These are phyloP conservation scores for Moricandia arvensis DNA, from an alignment of 345 rosid species.

Conservation along the genomic window DNA sequence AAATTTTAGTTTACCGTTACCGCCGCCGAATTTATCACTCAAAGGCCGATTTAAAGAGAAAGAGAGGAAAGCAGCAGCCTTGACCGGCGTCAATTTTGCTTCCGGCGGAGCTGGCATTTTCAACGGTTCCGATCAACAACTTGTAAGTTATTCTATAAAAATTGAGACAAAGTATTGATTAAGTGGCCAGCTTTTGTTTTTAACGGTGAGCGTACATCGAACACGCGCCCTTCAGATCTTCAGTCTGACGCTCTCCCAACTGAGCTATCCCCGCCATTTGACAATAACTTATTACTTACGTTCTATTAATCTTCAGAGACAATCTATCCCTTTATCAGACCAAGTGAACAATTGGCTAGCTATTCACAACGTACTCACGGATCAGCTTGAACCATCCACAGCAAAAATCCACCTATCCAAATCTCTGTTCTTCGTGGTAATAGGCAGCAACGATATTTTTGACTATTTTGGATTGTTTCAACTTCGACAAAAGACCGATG, in stretches of 20 bases:
- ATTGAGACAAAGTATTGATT: slow-evolving; percentile 1
- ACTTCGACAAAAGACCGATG: slow-evolving; percentile 37
- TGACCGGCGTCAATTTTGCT: slow-evolving; percentile 59
- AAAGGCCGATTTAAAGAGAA: neutral
- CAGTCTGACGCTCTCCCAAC: slow-evolving; percentile 96
- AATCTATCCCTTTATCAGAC: slow-evolving; percentile 44
- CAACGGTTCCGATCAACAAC: neutral
- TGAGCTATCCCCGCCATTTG: slow-evolving; percentile 5
- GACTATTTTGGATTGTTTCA: slow-evolving; percentile 45
- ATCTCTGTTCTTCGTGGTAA: slow-evolving; percentile 51
- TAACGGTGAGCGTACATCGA: slow-evolving; percentile 78
- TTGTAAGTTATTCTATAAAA: neutral
- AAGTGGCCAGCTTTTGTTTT: neutral
- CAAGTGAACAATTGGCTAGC: slow-evolving; percentile 53
- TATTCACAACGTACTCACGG: slow-evolving; percentile 18
- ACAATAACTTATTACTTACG: neutral
- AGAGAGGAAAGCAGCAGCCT: slow-evolving; percentile 20
- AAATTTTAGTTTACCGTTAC: slow-evolving; percentile 54
- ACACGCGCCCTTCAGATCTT: slow-evolving; percentile 98
- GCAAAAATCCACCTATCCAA: slow-evolving; percentile 45
- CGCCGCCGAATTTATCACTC: slow-evolving; percentile 55
- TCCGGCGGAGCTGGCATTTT: slow-evolving; percentile 70
- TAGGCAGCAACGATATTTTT: slow-evolving; percentile 70
- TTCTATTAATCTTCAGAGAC: slow-evolving; percentile 24
- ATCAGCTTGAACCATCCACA: slow-evolving; percentile 34